phyloP scores from a whole-genome alignment of 2,329 filamentous ascomycete genomes.

The Pseudogymnoascus sp. region DNA sequence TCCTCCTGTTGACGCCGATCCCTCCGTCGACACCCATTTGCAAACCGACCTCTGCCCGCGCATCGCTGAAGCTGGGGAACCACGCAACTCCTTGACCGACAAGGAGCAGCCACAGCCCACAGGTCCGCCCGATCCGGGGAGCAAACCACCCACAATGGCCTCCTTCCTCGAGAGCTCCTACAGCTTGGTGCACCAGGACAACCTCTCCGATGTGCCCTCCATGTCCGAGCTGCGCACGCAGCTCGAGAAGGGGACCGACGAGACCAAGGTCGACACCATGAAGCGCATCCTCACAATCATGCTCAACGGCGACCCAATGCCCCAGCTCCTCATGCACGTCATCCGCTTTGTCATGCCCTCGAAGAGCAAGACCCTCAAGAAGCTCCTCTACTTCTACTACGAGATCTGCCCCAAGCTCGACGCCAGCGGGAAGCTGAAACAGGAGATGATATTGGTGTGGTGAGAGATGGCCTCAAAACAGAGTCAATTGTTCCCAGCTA shows the following conservation, averaged over 20 bases:
- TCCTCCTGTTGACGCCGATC: slow-evolving; percentile 8
- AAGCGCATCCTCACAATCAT: slow-evolving; percentile 93
- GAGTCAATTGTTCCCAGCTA: neutral
- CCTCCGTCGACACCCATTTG: neutral
- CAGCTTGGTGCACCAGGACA: slow-evolving; percentile 96
- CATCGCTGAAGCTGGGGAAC: neutral
- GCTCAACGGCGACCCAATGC: slow-evolving; percentile 96
- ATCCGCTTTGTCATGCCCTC: slow-evolving; percentile 99
- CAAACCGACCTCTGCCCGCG: slow-evolving; percentile 10
- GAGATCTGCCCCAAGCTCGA: slow-evolving; percentile 98
- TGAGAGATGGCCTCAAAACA: no score
- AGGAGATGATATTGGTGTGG: slow-evolving; percentile 99
- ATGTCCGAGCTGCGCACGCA: slow-evolving; percentile 87
- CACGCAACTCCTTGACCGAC: slow-evolving; percentile 1
- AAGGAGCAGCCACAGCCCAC: slow-evolving; percentile 7
- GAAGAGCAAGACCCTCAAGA: slow-evolving; percentile 93
- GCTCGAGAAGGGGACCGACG: slow-evolving; percentile 88
- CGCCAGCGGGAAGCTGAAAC: slow-evolving; percentile 85
- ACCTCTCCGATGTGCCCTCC: slow-evolving; percentile 82
- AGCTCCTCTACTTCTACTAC: slow-evolving; percentile 98
- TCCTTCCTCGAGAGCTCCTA: slow-evolving; percentile 91
- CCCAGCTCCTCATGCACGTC: slow-evolving; percentile 95
- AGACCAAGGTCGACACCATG: slow-evolving; percentile 91
- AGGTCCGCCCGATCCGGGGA: slow-evolving; percentile 17
- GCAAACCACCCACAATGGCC: slow-evolving; percentile 59